Base-by-base conservation (phyloP, 2,329 filamentous ascomycete genomes). In the Ceratocystis destructans region DNA sequence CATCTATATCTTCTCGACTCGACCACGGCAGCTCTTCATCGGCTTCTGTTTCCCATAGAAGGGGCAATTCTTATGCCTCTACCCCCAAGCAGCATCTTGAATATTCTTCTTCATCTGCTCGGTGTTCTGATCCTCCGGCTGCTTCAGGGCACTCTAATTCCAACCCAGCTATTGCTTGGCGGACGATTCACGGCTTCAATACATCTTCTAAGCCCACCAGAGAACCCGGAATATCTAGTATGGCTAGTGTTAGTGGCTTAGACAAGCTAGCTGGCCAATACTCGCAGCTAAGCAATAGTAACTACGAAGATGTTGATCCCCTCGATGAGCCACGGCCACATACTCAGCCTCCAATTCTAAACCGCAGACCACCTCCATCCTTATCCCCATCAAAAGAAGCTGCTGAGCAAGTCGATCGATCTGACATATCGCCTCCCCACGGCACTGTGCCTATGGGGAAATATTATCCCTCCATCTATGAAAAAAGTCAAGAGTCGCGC, bases 381-480 rank as follows among this genome's bases (percentile, higher is more conserved):
- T 28, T 48, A 7, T 63, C 28, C 12, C 59, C 59, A 22, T 53
- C 46, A 12, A 20, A 33, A 44, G 53, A 57, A 25, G 15, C 53
- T 15, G 25, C 65, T 2, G 48, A 61, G 41, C 55, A 61, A 20
- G n/a, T 28, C 10, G 22, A 65, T 15, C 20, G 31, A 22, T 10
- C 45, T 12, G 53, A n/a, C 37, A 17, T 17, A 28, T 59, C 48
- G 12, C 10, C 15, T 3, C 22, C 61, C 5, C 20, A 59, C 46
- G 77, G 73, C 45, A 73, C 77, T 3, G 73, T 83, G 41, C 81
- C 83, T 0, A 76, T 84, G 74, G 83, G 83, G 28, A 86, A 85
- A 73, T 86, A 86, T 70, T 84, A 86, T 67, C 83, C 83, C 0
- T 80, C 82, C 31, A 85, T 85, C 73, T 86, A 84, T 70, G 81